A percentile compares a stretch with the other conserved stretches of the same genome.
Conservation (phyloP, 129 eudicot species). For the Flaveria trinervia region DNA sequence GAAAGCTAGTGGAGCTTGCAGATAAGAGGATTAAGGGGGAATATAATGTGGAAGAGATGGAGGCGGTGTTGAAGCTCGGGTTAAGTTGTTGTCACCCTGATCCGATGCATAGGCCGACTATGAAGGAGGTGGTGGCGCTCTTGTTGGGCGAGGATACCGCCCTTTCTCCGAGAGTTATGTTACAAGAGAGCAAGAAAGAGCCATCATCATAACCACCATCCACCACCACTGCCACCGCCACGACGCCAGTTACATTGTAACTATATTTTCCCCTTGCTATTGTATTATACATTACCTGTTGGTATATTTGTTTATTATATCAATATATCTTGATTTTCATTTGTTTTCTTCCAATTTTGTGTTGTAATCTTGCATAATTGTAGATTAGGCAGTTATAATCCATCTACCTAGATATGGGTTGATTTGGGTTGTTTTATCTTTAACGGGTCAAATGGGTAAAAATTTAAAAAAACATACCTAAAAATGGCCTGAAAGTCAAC, state of each 20-base stretch:
- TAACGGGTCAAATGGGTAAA: background rate
- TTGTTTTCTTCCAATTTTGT: background rate
- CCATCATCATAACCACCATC: slow-evolving; percentile 11
- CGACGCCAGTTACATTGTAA: slow-evolving; percentile 14
- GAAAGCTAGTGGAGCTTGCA: slow-evolving; percentile 52
- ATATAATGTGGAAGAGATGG: slow-evolving; percentile 65
- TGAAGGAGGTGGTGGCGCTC: slow-evolving; percentile 60
- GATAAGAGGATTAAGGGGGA: slow-evolving; percentile 72
- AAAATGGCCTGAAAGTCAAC: background rate
- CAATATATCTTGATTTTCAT: slow-evolving; percentile 11
- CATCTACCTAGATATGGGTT: background rate
- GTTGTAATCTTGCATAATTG: slow-evolving; percentile 3
- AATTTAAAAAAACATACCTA: background rate
- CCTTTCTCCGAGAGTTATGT: slow-evolving; percentile 37
- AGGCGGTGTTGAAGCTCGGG: slow-evolving; percentile 67
- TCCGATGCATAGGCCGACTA: slow-evolving; percentile 61
- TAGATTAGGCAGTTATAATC: background rate
- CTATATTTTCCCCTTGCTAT: slow-evolving; percentile 6
- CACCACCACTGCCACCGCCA: background rate
- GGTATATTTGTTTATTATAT: slow-evolving; percentile 25
- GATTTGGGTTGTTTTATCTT: background rate
- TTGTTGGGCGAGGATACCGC: slow-evolving; percentile 55
- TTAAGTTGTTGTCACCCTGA: slow-evolving; percentile 85
- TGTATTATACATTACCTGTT: slow-evolving; percentile 12
- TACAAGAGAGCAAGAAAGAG: slow-evolving; percentile 28